phyloP scores from a whole-genome alignment of 805 yeast genomes.

The Danielia oregonensis region DNA sequence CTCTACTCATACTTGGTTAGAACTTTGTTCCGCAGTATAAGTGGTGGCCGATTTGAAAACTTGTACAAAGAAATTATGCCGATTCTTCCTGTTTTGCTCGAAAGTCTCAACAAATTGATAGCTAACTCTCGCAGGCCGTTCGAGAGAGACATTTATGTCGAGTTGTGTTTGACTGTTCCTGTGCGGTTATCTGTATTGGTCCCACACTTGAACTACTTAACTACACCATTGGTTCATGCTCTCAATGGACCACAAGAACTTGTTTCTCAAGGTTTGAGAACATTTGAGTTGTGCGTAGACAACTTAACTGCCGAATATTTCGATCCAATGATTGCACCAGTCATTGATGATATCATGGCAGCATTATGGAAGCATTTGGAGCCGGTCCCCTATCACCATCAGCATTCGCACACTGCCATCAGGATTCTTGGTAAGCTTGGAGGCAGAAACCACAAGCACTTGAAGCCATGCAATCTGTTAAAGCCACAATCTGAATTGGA shows the following conservation, averaged over 20 bases:
- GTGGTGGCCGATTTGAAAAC: slow-evolving; percentile 94
- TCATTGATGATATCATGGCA: slow-evolving; percentile 87
- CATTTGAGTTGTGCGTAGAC: slow-evolving; percentile 93
- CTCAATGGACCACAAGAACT: slow-evolving; percentile 86
- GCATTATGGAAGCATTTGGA: slow-evolving; percentile 87
- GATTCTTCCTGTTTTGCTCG: slow-evolving; percentile 77
- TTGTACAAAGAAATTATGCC: slow-evolving; percentile 93
- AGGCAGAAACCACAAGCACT: slow-evolving; percentile 86
- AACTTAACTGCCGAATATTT: slow-evolving; percentile 94
- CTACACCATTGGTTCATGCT: slow-evolving; percentile 90
- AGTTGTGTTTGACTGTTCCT: slow-evolving; percentile 91
- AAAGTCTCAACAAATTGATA: slow-evolving; percentile 78
- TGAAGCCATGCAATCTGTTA: slow-evolving; percentile 71
- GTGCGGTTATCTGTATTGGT: slow-evolving; percentile 90
- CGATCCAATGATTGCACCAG: slow-evolving; percentile 96
- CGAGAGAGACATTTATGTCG: slow-evolving; percentile 92
- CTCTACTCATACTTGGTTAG: slow-evolving; percentile 85
- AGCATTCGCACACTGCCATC: slow-evolving; percentile 91
- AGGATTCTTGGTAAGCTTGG: slow-evolving; percentile 93
- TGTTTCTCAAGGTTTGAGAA: slow-evolving; percentile 90
- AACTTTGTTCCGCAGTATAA: slow-evolving; percentile 87
- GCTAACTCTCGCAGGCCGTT: slow-evolving; percentile 81
- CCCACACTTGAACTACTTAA: slow-evolving; percentile 83
- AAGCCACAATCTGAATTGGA: slow-evolving; percentile 51
- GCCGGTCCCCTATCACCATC: slow-evolving; percentile 93